phyloP scores from a whole-genome alignment of 2,329 filamentous ascomycete genomes.

The Dendrostoma leiphaemia region DNA sequence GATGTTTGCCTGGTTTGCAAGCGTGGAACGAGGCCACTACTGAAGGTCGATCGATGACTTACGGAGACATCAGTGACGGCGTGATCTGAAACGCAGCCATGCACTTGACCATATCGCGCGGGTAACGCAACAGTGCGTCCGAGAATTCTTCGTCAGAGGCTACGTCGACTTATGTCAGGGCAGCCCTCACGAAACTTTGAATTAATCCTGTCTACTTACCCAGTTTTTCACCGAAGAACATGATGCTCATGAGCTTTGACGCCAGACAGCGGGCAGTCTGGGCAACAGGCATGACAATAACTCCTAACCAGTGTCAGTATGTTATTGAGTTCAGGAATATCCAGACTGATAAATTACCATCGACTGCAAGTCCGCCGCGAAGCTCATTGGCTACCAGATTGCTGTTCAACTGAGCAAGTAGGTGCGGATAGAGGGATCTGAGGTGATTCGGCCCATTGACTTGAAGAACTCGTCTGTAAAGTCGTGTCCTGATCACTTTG shows the following conservation, averaged over 20 bases:
- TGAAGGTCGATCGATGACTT: not conserved
- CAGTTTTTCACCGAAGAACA: not conserved
- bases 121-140: not conserved
- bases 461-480: not conserved
- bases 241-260: not conserved
- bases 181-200: no score
- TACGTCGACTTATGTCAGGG: not conserved
- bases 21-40: no score
- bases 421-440: not conserved
- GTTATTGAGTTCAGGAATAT: not conserved
- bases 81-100: conserved; percentile 4
- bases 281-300: not conserved
- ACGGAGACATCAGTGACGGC: not conserved
- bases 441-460: not conserved
- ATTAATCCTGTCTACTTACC: no score
- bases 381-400: not conserved
- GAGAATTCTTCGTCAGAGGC: not conserved
- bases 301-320: not conserved
- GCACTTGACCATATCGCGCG: not conserved
- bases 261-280: not conserved
- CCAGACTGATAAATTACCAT: not conserved
- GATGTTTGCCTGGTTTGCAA: not conserved
- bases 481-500: not conserved
- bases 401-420: not conserved
- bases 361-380: not conserved